Evolutionary conservation across 78 protist genomes (phyloP).

Genomic region (Dictyostelium brefeldianum): DNA sequence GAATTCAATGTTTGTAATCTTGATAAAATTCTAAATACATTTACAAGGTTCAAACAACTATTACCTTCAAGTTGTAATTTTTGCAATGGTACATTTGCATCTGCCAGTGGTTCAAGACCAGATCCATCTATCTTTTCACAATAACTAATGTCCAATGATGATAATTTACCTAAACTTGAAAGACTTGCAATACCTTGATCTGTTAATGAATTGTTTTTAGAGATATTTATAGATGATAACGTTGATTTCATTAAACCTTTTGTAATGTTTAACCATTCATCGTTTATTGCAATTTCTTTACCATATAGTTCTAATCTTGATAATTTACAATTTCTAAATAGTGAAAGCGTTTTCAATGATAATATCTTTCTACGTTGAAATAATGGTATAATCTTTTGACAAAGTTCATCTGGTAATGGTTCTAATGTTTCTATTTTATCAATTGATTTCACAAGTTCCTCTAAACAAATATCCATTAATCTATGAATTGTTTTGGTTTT

Average conservation of each 20-base stretch:
- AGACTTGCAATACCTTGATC: constrained; percentile 52
- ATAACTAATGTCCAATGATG: constrained; percentile 40
- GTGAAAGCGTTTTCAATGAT: constrained; percentile 27
- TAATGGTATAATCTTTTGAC: constrained; percentile 46
- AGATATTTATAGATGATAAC: background rate
- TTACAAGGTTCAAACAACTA: background rate
- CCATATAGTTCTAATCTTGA: constrained; percentile 47
- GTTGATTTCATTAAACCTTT: constrained; percentile 50
- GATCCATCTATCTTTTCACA: constrained; percentile 16
- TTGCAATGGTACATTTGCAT: constrained; percentile 26
- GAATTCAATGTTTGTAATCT: background rate
- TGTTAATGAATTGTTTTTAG: constrained; percentile 31
- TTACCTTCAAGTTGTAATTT: constrained; percentile 43
- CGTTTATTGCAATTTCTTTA: constrained; percentile 27
- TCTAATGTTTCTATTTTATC: constrained; percentile 43
- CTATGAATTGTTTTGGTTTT: constrained; percentile 33
- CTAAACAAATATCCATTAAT: constrained; percentile 52
- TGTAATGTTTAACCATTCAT: constrained; percentile 61
- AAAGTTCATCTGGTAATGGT: constrained; percentile 51
- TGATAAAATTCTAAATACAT: background rate
- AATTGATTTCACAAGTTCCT: constrained; percentile 41
- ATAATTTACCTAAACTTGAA: background rate
- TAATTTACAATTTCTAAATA: constrained; percentile 46
- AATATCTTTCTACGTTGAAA: constrained; percentile 37
- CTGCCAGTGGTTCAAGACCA: constrained; percentile 28